Evolutionary conservation across 805 yeast species (phyloP), one percentile per base, ranked within the genome.

Genomic region (Kodamaea nitidulidarum): DNA sequence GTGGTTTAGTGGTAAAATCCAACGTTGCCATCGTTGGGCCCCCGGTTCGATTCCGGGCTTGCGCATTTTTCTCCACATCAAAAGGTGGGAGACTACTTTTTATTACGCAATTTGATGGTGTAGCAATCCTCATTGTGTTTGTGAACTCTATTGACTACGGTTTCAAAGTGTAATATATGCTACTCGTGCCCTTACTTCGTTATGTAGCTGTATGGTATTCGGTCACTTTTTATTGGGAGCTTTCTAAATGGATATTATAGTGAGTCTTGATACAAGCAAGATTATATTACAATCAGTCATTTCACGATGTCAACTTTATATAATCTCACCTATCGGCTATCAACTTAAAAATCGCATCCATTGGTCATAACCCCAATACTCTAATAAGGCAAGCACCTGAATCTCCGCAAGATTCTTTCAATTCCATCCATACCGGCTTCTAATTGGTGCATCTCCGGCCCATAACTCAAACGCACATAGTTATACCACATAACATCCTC

Each of bases 361-460:
- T n/a, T n/a, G n/a, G n/a, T n/a, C n/a, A n/a, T n/a, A n/a, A n/a
- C n/a, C n/a, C n/a, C n/a, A n/a, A n/a, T n/a, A n/a, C n/a, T 24
- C 28, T 51, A 52, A 35, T 61, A 59, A 11, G 74, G 74, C 26
- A 71, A 55, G 42, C 73, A 70, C 15, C 59, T 61, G 47, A 68
- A 72, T 41, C 72, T 60, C 8, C 54, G 43, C 47, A 73, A 58
- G 17, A 77, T 73, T 11, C 67, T 50, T 49, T 77, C 80, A 38
- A 77, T 76, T 5, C 80, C 78, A 49, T 77, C 81, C 81, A 77
- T 76, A 16, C 82, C 83, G 46, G 59, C 57, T 32, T 62, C 75
- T 47, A 76, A 57, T 27, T 68, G 67, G 16, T 65, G 67, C 46
- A 75, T 44, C 40, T 76, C 81, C 3, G 83, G 82, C 1, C 83